These are phyloP conservation scores for Diaporthe helianthi DNA, from an alignment of 2,329 filamentous ascomycete species.

Conservation along the genomic window DNA sequence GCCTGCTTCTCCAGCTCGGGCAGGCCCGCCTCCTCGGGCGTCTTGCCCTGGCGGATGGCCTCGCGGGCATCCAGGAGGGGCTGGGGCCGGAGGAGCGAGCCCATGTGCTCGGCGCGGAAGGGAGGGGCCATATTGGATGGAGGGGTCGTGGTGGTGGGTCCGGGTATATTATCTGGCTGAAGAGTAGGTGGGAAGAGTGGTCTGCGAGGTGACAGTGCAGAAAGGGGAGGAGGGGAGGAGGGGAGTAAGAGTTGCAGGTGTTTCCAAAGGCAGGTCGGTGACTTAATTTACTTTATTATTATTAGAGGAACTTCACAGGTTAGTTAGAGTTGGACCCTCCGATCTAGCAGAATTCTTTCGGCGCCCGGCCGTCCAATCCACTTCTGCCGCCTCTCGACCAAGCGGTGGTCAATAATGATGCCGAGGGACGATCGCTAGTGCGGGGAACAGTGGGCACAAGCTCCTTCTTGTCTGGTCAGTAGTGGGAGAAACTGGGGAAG, in stretches of 20 bases:
- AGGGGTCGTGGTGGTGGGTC: not conserved
- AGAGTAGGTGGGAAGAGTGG: not conserved
- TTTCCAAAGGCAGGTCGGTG: not conserved
- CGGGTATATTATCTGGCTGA: not conserved
- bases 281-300: not conserved
- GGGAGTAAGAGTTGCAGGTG: no score
- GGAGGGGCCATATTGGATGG: slow-evolving; percentile 41
- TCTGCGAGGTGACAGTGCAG: not conserved
- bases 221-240: not conserved
- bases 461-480: not conserved
- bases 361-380: slow-evolving; percentile 7
- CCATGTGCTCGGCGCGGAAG: slow-evolving; percentile 47
- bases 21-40: slow-evolving; percentile 61
- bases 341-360: slow-evolving; percentile 16
- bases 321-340: not conserved
- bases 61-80: slow-evolving; percentile 57
- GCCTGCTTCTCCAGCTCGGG: slow-evolving; percentile 68
- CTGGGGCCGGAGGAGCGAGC: slow-evolving; percentile 46
- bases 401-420: slow-evolving; percentile 26
- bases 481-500: slow-evolving; percentile 9
- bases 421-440: slow-evolving; percentile 9
- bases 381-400: no score
- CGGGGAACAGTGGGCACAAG: slow-evolving; percentile 12
- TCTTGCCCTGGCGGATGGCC: slow-evolving; percentile 60
- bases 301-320: not conserved